Evolutionary conservation across 768 basidiomycete genomes (phyloP), one percentile per base, ranked within the genome.

Genomic region (Cystobasidium ongulense): DNA sequence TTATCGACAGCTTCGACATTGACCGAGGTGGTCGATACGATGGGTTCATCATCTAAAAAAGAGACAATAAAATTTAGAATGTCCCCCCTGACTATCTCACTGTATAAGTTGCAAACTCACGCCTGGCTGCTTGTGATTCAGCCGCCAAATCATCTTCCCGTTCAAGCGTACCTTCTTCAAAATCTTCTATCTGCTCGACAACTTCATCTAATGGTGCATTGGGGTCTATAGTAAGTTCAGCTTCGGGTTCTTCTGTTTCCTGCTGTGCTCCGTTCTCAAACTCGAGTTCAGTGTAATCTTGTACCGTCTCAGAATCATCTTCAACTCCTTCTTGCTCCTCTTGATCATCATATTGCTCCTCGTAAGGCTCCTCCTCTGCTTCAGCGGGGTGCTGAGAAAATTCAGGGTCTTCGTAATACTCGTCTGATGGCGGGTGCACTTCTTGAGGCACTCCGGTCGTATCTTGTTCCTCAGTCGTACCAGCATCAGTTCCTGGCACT

Each of bases 381-480:
- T 31, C 65, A 29, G 52, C 68, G 4, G 10, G 4, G 5, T 71
- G 50, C 43, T 71, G 68, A 4, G 68, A 71, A 33, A 71, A 71
- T 43, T 71, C 68, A n/a, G 68, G 68, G 39, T 71, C 68, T 38
- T 71, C 68, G 68, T 71, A 71, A 29, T 71, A 36, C 35, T 71
- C 68, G 36, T 71, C 68, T n/a, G 53, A 35, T 13, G 68, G 68
- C 18, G 68, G 68, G 39, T 71, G 68, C 25, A 71, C 5, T 18
- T 71, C 68, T 31, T 35, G 11, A 31, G 7, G 11, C 11, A 29
- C 17, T 5, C 17, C 57, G 5, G 46, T 11, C 4, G 46, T 8
- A 50, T 50, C 18, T 21, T 11, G 15, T 50, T 8, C 46, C 18
- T 50, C 46, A 8, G 7, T 11, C 18, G 21, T 50, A 21, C 4